Base-by-base conservation (phyloP, 139 green algal genomes). In the Protoeuglena noctilucae region DNA sequence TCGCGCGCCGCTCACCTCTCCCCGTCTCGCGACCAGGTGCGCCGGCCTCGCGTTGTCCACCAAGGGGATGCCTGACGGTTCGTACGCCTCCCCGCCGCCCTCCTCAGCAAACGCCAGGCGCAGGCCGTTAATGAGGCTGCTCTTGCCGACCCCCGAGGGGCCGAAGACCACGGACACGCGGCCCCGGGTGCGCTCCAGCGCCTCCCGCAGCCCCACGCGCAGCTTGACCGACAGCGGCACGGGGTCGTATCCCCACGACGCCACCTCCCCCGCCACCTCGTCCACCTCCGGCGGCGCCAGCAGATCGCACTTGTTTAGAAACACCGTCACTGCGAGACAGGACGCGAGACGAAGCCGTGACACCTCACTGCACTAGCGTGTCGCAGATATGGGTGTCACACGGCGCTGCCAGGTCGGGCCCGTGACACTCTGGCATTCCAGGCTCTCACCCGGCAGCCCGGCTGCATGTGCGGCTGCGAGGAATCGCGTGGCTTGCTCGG, bases 281-380 rank as follows among this genome's bases (percentile, higher is more conserved):
- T 56, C 3, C 18, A 77, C 62, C 58, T 79, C 59, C 17, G 65
- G 52, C 3, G 22, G 22, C 0, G 31, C 9, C 27, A 88, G 40
- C 23, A 96, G 70, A 57, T 95, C 86, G 1, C 61, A 69, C 65
- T 98, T 98, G 72, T 97, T 97, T 5, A 98, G 74, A 19, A 83
- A 65, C n/a, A 96, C 63, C 1, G 70, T 73, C 39, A 94, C 75
- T 22, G 80, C 77, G 23, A 96, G 63, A 2, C 71, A 75, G 0
- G 78, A 71, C 0, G 75, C 76, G 61, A n/a, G n/a, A n/a, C n/a
- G n/a, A n/a, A n/a, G n/a, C n/a, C n/a, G n/a, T n/a, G n/a, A n/a
- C n/a, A n/a, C n/a, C n/a, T n/a, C n/a, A n/a, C n/a, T n/a, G n/a
- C n/a, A n/a, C n/a, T n/a, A n/a, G n/a, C n/a, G n/a, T n/a, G n/a